Percentiles rank a stretch among this genome's conserved stretches.
Conservation (phyloP, 257 asterid genomes). For the Capsicum pubescens region DNA sequence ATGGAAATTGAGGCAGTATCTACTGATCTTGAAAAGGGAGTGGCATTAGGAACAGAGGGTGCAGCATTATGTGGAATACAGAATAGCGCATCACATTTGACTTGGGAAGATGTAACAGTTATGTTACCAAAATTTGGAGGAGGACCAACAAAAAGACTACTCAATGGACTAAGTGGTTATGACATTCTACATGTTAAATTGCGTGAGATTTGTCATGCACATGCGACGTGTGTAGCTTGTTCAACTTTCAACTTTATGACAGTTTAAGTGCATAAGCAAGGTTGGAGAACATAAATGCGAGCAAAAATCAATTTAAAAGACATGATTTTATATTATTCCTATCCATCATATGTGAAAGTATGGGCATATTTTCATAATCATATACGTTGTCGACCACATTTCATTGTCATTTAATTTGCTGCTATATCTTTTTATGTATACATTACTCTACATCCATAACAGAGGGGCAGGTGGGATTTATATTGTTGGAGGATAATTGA, state of each 20-base stretch:
- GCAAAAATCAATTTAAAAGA: no score
- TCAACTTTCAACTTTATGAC: no score
- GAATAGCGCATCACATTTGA: constrained; percentile 50
- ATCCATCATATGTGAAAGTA: neutral
- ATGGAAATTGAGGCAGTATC: constrained; percentile 1
- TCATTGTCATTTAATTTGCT: no score
- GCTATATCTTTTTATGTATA: no score
- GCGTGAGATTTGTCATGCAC: no score
- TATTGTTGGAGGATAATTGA: neutral
- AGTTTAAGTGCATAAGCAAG: no score
- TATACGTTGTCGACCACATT: no score
- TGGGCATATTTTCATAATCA: neutral
- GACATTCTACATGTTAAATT: no score
- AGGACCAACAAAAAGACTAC: constrained; percentile 69
- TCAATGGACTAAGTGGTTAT: constrained; percentile 67
- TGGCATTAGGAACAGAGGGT: constrained; percentile 10
- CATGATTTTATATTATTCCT: no score
- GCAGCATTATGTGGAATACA: neutral
- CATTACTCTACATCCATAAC: no score
- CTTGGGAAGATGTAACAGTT: constrained; percentile 79
- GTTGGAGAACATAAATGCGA: no score
- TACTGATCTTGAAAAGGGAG: constrained; percentile 40
- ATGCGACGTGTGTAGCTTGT: no score
- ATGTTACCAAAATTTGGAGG: constrained; percentile 70
- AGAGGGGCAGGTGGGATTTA: neutral